phyloP scores from a whole-genome alignment of 176 grass and related monocot genomes.

The Elaeis guineensis region DNA sequence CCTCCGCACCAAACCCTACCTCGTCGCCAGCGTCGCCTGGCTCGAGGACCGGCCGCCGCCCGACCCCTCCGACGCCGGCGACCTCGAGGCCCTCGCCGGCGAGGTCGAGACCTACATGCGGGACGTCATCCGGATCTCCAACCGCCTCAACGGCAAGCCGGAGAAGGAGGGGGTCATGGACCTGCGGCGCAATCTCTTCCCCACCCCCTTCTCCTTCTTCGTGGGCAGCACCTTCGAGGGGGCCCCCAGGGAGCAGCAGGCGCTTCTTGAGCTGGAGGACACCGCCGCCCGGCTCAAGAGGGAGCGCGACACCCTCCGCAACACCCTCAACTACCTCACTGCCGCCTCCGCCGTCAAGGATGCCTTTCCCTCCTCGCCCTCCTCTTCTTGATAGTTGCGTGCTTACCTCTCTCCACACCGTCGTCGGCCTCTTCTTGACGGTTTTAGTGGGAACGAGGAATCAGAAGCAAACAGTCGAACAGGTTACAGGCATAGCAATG shows the following conservation, averaged over 20 bases:
- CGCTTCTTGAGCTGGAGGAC: slow-evolving; percentile 95
- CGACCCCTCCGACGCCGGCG: slow-evolving; percentile 34
- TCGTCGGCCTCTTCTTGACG: background rate
- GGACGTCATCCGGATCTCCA: slow-evolving; percentile 93
- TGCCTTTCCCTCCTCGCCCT: slow-evolving; percentile 67
- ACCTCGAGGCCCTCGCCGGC: slow-evolving; percentile 62
- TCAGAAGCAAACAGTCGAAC: background rate
- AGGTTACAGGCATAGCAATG: slow-evolving; percentile 1
- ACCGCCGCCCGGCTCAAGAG: slow-evolving; percentile 63
- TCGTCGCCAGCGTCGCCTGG: slow-evolving; percentile 88
- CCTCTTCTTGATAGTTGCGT: slow-evolving; percentile 10
- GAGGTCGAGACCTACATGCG: slow-evolving; percentile 85
- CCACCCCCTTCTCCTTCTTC: slow-evolving; percentile 95
- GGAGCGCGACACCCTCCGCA: slow-evolving; percentile 79
- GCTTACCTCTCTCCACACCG: background rate
- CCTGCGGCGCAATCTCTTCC: slow-evolving; percentile 70
- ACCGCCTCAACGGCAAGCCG: slow-evolving; percentile 81
- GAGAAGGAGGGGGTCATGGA: slow-evolving; percentile 56
- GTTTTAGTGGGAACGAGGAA: background rate
- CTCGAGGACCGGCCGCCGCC: slow-evolving; percentile 92
- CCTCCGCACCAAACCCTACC: slow-evolving; percentile 76
- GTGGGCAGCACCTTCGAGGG: slow-evolving; percentile 90
- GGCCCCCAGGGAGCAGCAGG: slow-evolving; percentile 86
- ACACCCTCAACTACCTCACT: slow-evolving; percentile 97
- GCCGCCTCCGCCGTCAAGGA: slow-evolving; percentile 95